Evolutionary conservation across 768 basidiomycete species (phyloP), one percentile per base, ranked within the genome.

Genomic region (Mycena kentingensis): DNA sequence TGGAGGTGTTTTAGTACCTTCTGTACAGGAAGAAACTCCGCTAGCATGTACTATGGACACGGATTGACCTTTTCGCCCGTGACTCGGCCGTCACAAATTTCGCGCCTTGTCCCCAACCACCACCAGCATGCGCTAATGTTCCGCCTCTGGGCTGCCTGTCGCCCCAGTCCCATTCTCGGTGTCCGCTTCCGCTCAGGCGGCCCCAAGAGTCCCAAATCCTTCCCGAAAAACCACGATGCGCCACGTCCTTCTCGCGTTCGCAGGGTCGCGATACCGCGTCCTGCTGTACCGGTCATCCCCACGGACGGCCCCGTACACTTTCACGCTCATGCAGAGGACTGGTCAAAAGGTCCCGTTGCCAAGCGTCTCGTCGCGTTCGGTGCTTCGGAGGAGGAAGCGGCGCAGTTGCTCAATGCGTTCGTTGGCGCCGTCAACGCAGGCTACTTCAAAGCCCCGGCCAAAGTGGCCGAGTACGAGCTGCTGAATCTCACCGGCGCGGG

Each of bases 1-100:
- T 42, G 65, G 63, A 16, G 71, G 70, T 10, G 58, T 62, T 8
- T 42, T 67, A 5, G 60, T 65, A 26, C 46, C 31, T n/a, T n/a
- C 36, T 18, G 46, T 25, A 19, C 27, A 4, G 3, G 44, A 29
- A 27, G 44, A 21, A 29, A 21, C 42, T 18, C n/a, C 52, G 3
- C 31, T 52, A 11, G 13, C 13, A 11, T 57, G 37, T 21, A 19
- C 19, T 38, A 38, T 38, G 37, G n/a, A 38, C 19, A 21, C 37
- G 13, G 37, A 38, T 8, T 34, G 11, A 34, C n/a, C 32, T 34
- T 34, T 34, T 34, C 10, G 10, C 31, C 8, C 8, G 18, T 37
- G 11, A 37, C 36, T 10, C 18, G 36, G 8, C 10, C 31, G 31
- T 16, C 16, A 32, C 8, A 32, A 32, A 8, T 32, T 32, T 32